Percentiles rank a stretch among this genome's conserved stretches.
Conservation (phyloP, 2,329 filamentous ascomycete genomes). For the Verticillium nubilum region DNA sequence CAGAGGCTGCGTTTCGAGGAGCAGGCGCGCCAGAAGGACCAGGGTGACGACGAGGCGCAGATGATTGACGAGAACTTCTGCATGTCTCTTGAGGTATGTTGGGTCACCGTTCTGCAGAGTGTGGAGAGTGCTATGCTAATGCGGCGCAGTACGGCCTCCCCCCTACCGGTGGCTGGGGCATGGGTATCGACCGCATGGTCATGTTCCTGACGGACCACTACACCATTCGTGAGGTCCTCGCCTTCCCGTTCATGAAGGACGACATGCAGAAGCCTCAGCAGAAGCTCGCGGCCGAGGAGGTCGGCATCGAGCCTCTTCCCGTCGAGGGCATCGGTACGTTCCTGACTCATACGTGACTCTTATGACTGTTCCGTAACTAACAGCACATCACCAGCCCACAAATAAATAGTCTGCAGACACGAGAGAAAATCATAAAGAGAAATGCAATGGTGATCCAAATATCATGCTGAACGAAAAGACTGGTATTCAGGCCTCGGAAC, state of each 20-base stretch:
- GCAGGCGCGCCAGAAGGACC: constrained; percentile 91
- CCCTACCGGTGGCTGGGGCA: constrained; percentile 92
- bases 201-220: constrained; percentile 95
- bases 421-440: not conserved
- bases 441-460: not conserved
- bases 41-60: constrained; percentile 96
- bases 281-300: constrained; percentile 57
- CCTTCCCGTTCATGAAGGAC: constrained; percentile 98
- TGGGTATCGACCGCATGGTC: constrained; percentile 89
- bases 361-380: not conserved
- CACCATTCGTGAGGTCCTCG: constrained; percentile 89
- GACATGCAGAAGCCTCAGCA: constrained; percentile 46
- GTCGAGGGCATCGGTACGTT: constrained; percentile 49
- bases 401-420: constrained; percentile 6
- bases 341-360: not conserved
- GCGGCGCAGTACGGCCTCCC: constrained; percentile 64
- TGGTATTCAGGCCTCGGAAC: not conserved
- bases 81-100: constrained; percentile 62
- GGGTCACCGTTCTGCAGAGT: not conserved
- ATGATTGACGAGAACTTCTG: constrained; percentile 95
- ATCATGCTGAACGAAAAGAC: not conserved
- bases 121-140: not conserved
- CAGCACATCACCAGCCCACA: constrained; percentile 9
- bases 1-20: constrained; percentile 71
- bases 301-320: constrained; percentile 50